These are phyloP conservation scores for Papilionanthe hybrid DNA, from an alignment of 116 monocot species.

Conservation along the genomic window DNA sequence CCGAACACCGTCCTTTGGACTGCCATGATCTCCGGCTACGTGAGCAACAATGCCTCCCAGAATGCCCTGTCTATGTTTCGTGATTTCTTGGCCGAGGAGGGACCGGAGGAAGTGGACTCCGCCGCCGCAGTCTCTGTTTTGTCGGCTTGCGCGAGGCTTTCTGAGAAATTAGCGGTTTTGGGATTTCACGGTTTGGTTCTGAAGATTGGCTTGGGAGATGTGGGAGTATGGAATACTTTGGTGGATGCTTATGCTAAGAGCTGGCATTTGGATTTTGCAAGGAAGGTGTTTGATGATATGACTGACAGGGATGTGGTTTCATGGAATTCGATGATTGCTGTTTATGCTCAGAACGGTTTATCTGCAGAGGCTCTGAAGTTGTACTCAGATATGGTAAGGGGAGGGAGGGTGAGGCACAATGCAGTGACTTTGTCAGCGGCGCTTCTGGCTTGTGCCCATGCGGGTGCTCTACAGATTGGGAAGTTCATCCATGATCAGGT, in stretches of 20 bases:
- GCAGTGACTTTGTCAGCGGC: slow-evolving; percentile 70
- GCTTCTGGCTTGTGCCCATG: slow-evolving; percentile 75
- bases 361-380: slow-evolving; percentile 52
- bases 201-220: slow-evolving; percentile 50
- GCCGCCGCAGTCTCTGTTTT: slow-evolving; percentile 54
- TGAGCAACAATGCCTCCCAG: slow-evolving; percentile 27
- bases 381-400: slow-evolving; percentile 43
- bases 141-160: slow-evolving; percentile 50
- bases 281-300: slow-evolving; percentile 74
- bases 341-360: slow-evolving; percentile 64
- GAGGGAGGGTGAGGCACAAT: slow-evolving; percentile 18
- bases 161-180: slow-evolving; percentile 14
- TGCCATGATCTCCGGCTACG: slow-evolving; percentile 51
- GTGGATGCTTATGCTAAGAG: slow-evolving; percentile 76
- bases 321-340: slow-evolving; percentile 81
- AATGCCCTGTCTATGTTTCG: slow-evolving; percentile 38
- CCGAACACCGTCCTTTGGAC: slow-evolving; percentile 69
- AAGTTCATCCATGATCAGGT: slow-evolving; percentile 80
- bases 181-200: slow-evolving; percentile 50
- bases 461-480: slow-evolving; percentile 61
- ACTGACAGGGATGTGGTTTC: slow-evolving; percentile 59
- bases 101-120: slow-evolving; percentile 22
- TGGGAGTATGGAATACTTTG: slow-evolving; percentile 65
- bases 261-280: slow-evolving; percentile 34
- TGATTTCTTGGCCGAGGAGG: slow-evolving; percentile 26